These are phyloP conservation scores for Berberis thunbergii DNA, from an alignment of 164 flowering plant genomes.

Conservation along the genomic window DNA sequence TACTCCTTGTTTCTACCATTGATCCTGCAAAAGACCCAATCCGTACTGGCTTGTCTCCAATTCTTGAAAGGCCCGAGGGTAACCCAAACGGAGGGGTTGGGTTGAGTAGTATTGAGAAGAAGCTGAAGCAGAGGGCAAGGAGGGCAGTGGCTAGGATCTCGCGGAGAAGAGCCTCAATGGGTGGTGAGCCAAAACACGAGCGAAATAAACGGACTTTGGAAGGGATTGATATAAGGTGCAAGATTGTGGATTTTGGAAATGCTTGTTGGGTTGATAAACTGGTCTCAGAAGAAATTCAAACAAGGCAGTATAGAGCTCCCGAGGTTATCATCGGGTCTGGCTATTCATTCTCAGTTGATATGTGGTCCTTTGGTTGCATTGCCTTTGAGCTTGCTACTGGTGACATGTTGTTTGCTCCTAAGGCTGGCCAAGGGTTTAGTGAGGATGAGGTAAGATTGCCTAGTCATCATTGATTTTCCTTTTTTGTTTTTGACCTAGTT, in stretches of 20 bases:
- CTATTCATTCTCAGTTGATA: slow-evolving; percentile 70
- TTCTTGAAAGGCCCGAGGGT: slow-evolving; percentile 83
- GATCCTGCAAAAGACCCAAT: slow-evolving; percentile 83
- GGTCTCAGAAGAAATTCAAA: slow-evolving; percentile 74
- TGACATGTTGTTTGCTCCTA: slow-evolving; percentile 88
- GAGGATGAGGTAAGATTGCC: slow-evolving; percentile 73
- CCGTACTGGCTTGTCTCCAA: slow-evolving; percentile 53
- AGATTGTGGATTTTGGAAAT: slow-evolving; percentile 95
- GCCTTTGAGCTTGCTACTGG: slow-evolving; percentile 96
- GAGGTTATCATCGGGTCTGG: slow-evolving; percentile 78
- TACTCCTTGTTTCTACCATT: slow-evolving; percentile 72
- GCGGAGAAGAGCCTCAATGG: slow-evolving; percentile 54
- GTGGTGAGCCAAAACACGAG: slow-evolving; percentile 31
- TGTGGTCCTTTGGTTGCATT: slow-evolving; percentile 97
- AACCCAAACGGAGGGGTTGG: slow-evolving; percentile 43
- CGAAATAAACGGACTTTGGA: slow-evolving; percentile 33
- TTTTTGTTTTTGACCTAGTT: slow-evolving; percentile 14
- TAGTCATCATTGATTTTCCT: background rate
- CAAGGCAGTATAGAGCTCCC: slow-evolving; percentile 95
- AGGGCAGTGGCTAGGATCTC: slow-evolving; percentile 78
- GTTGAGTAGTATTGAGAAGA: slow-evolving; percentile 53
- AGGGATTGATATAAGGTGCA: slow-evolving; percentile 79
- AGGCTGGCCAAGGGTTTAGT: slow-evolving; percentile 58
- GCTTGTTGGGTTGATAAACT: slow-evolving; percentile 84
- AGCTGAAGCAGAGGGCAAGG: slow-evolving; percentile 68